phyloP scores from a whole-genome alignment of 352 stramenopile species.

The Phytophthora sansomeana region DNA sequence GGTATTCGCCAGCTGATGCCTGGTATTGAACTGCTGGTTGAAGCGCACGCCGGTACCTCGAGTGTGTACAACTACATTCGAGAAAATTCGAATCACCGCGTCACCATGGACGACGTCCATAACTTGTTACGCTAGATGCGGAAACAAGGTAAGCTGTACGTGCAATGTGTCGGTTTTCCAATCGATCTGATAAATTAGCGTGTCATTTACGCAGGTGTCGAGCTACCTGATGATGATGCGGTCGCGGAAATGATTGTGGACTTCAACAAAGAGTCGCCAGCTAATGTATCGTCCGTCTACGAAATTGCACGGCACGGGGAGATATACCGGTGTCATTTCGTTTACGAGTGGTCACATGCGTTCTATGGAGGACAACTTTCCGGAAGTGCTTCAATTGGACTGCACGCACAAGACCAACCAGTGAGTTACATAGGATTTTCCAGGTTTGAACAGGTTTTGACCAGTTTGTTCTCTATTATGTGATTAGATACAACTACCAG shows the following conservation, averaged over 20 bases:
- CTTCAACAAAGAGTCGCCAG: background rate
- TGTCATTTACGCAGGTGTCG: background rate
- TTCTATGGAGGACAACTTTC: slow-evolving; percentile 9
- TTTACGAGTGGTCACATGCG: slow-evolving; percentile 10
- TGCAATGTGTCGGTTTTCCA: background rate
- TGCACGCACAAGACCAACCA: slow-evolving; percentile 25
- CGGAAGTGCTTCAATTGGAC: slow-evolving; percentile 13
- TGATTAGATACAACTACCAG: slow-evolving; percentile 25
- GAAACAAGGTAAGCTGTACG: too few species aligned
- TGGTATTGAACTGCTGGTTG: slow-evolving; percentile 12
- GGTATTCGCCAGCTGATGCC: slow-evolving; percentile 26
- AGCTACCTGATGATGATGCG: slow-evolving; percentile 6
- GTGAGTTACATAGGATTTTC: slow-evolving; percentile 2
- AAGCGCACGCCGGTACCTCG: slow-evolving; percentile 4
- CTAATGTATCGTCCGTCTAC: slow-evolving; percentile 11
- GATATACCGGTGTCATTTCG: slow-evolving; percentile 17
- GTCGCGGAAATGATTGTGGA: slow-evolving; percentile 12
- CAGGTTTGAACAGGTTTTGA: background rate
- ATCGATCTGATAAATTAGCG: background rate
- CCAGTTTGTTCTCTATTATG: slow-evolving; percentile 3
- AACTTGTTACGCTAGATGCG: too few species aligned
- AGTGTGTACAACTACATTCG: slow-evolving; percentile 20
- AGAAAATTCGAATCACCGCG: slow-evolving; percentile 9
- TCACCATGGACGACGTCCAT: slow-evolving; percentile 8
- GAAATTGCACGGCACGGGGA: slow-evolving; percentile 14